Evolutionary conservation across 2,329 filamentous ascomycete species (phyloP), one percentile per base, ranked within the genome.

Genomic region (Neofusicoccum sp.): DNA sequence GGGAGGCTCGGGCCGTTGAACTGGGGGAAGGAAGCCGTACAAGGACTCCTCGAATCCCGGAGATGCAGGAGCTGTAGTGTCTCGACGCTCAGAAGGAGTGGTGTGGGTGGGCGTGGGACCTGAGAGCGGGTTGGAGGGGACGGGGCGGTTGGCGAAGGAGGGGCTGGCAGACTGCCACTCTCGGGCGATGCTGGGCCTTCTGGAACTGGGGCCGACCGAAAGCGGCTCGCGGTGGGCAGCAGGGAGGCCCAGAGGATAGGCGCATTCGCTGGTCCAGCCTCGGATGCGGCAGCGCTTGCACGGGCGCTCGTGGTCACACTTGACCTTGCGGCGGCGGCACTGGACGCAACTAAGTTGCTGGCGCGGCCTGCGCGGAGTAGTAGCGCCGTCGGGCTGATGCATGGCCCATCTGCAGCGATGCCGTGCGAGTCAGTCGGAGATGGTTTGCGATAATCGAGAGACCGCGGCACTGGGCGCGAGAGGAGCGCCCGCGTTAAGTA

Each of bases 311-410:
- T 53, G 58, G 41, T 61, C 58, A 33, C 58, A 61, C 6, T 54
- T 53, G 48, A 61, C 49, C 26, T 61, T 61, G 36, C 58, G 48
- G 36, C 41, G 58, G n/a, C 58, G 47, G 40, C 58, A 54, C 40
- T 60, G 58, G n/a, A 59, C 57, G 9, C 57, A 59, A 24, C 57
- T 59, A 26, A 59, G 36, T 34, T 51, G 57, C 26, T 40, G 57
- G 31, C 57, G 38, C 5, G 36, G 44, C 30, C 44, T 47, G 12
- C 44, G 57, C 14, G 24, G 44, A 14, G 34, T 44, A 7, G 57
- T 24, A 8, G 6, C n/a, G 8, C 43, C 36, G 12, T 56, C 51
- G 26, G 26, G 3, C 8, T 33, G 36, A 14, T 56, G 24, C 51
- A 56, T 56, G 24, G 31, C 26, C n/a, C 11, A 9, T 7, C 34